Evolutionary conservation across 1,284 basidiomycete genomes (phyloP), one percentile per base, ranked within the genome.

Genomic region (Mrakiaceae sp.): DNA sequence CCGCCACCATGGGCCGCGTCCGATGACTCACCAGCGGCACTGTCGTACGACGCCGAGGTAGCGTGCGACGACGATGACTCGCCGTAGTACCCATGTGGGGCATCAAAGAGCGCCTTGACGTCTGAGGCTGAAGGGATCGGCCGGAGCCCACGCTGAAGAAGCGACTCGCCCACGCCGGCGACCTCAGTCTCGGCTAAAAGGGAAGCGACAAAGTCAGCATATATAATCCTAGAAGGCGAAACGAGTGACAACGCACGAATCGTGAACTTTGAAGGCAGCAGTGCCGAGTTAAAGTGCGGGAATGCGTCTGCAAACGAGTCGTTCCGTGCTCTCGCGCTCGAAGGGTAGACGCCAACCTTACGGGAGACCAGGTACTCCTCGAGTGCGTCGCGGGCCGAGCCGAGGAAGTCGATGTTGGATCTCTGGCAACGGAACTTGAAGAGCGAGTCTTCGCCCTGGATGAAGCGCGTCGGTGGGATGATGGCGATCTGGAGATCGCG

Each of bases 341-440:
- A 70, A 9, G 76, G 76, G 64, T 77, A 78, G 4, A 79, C 75
- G 62, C 76, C 75, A 63, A 78, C 73, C 68, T 88, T 91, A 71
- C 93, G 86, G 68, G 85, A 85, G 60, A 88, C 79, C 67, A 98
- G 77, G 79, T 90, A 97, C 72, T 95, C 89, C 73, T 98, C 95
- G 16, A 98, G 82, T 79, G 90, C 86, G 75, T 97, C 93, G 68
- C 90, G 82, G 12, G 91, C 89, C 0, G 90, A 87, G 48, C 87
- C 84, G 67, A 98, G 79, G 77, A 92, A 92, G 75, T 98, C 92
- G 71, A 88, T 90, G 72, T 94, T 93, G 76, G 88, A 92, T 63
- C 92, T 83, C 74, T 95, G 93, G 76, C 95, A 93, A 46, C 88
- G 82, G 80, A 98, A 92, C 77, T 93, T 94, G 83, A 98, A 94